Evolutionary conservation across 1,284 basidiomycete genomes (phyloP), one percentile per base, ranked within the genome.

Genomic region (Cryptococcus sp.): DNA sequence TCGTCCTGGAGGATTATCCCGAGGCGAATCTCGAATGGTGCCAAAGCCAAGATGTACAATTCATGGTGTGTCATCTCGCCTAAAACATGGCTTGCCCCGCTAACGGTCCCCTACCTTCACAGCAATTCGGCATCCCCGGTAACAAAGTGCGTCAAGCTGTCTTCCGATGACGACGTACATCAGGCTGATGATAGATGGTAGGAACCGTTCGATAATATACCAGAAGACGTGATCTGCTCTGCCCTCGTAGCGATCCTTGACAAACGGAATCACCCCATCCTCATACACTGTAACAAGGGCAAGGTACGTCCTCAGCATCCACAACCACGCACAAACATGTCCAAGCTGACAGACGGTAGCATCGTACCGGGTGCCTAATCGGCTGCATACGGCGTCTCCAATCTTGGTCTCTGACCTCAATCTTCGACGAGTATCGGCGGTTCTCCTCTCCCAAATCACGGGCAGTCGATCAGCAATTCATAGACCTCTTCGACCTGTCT

Each of bases 201-300:
- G 68, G 80, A 81, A 70, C 80, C 80, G 1, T 80, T 80, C 64
- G 80, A 80, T 53, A 80, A 80, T 55, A 81, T 83, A 45, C 82
- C 82, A 3, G 81, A 82, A 48, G 81, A 83, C 61, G 83, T 83
- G 55, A 82, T 84, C 60, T 79, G 80, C 25, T 78, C 79, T 1
- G 83, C 83, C 0, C 76, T 84, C 23, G 73, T 77, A n/a, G 79
- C 81, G 3, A 80, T 84, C 20, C 69, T 84, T n/a, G 83, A 84
- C 65, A 65, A 66, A 40, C 72, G 82, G 4, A 84, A 84, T 64
- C 82, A 83, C 58, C 83, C 83, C 1, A 76, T 84, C 27, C 68
- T 84, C 38, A 82, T 84, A 19, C 83, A 84, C 64, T 84, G 83
- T 73, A 84, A 84, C 73, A 84, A 84, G 70, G 83, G 83, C 55